Evolutionary conservation across 148 eudicot species (phyloP).

Genomic region (Chenopodium berlandieri): DNA sequence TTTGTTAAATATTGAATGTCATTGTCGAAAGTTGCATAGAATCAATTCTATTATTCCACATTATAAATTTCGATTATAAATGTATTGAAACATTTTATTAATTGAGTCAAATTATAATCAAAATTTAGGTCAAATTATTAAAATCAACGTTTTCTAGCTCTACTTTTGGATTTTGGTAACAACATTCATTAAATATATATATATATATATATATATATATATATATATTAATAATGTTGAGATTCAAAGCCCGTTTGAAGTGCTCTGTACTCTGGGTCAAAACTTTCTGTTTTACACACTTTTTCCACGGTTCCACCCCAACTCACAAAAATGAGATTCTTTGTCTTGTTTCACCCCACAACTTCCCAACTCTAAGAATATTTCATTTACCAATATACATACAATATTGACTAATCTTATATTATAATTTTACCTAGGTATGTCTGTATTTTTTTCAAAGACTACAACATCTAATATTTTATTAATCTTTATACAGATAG

Average conservation of each 20-base stretch:
- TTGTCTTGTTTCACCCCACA: slow-evolving; percentile 11
- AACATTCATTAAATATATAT: no score
- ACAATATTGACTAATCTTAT: not conserved
- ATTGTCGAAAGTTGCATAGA: no score
- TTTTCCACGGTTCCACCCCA: not conserved
- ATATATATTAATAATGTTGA: not conserved
- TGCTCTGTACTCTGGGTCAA: slow-evolving; percentile 15
- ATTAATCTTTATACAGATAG: not conserved
- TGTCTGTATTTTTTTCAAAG: slow-evolving; percentile 9
- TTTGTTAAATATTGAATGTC: no score
- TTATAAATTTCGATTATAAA: no score
- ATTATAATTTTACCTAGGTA: not conserved
- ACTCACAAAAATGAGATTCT: slow-evolving; percentile 23
- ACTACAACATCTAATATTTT: not conserved
- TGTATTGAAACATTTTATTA: no score
- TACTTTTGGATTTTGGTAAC: no score
- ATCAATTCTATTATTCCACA: no score
- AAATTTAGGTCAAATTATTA: no score
- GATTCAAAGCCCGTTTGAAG: slow-evolving; percentile 3
- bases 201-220: no score
- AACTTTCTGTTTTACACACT: slow-evolving; percentile 17
- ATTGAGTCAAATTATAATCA: no score
- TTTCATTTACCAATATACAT: not conserved
- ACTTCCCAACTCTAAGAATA: slow-evolving; percentile 14
- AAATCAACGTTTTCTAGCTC: no score